Percentiles rank a stretch among this genome's conserved stretches.
phyloP scores from a whole-genome alignment of 345 rosid genomes.

The Citrus sp. region DNA sequence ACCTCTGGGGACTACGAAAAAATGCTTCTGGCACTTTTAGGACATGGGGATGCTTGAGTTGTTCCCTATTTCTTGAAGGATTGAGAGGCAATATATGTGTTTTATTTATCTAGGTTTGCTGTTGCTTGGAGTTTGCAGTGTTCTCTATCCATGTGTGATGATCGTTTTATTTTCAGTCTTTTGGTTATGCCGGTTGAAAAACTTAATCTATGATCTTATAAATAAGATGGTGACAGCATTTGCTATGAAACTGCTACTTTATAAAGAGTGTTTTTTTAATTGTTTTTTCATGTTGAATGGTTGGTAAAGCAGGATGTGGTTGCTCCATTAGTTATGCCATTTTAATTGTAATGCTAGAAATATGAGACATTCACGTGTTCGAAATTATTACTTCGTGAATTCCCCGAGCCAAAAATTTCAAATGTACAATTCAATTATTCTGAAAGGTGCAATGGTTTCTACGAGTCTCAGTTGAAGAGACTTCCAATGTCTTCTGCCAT shows the following conservation, averaged over 20 bases:
- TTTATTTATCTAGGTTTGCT: not conserved
- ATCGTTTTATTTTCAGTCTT: not conserved
- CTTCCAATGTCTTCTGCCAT: not conserved
- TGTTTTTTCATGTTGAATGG: not conserved
- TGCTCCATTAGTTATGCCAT: not conserved
- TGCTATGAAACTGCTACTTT: not conserved
- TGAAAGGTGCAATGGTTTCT: not conserved
- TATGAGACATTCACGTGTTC: not conserved
- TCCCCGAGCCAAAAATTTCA: not conserved
- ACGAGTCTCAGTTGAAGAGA: not conserved
- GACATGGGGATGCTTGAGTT: conserved; percentile 50
- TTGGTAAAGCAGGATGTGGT: not conserved
- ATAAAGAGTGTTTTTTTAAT: not conserved
- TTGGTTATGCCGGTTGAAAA: not conserved
- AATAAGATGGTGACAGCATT: not conserved
- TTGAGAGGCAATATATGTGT: not conserved
- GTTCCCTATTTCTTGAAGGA: not conserved
- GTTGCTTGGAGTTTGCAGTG: not conserved
- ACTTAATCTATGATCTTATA: not conserved
- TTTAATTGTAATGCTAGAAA: not conserved
- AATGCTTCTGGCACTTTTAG: conserved; percentile 59
- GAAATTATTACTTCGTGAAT: too few relatives aligned
- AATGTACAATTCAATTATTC: not conserved
- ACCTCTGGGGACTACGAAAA: conserved; percentile 68
- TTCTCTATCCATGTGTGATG: not conserved